Base-by-base conservation (phyloP, 208 protist species). In the Plasmodiophora brassicae region DNA sequence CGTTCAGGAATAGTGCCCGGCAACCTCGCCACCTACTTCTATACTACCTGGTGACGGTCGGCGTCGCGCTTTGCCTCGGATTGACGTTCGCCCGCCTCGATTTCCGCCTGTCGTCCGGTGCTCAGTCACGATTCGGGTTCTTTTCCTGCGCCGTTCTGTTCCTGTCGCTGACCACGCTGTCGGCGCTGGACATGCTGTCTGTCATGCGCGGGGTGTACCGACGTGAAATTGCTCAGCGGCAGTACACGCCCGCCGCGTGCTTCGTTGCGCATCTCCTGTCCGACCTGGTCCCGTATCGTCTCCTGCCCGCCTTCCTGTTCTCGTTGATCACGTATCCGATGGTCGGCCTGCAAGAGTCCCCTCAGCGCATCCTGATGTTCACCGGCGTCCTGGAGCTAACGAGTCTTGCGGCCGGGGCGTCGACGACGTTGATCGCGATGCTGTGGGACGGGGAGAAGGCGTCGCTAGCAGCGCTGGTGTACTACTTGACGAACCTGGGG, bases 1-100 rank as follows among this genome's bases (percentile, higher is more conserved):
- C 65, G n/a, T 78, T 78, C 65, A n/a, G 65, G 32, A 78, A 78
- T 78, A 44, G 32, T n/a, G 65, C 65, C 41, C 65, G 65, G 5
- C 5, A n/a, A 8, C 20, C 65, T 36, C 5, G 41, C 20, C 65
- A 78, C n/a, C 41, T 78, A 38, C 5, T 32, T 5, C 65, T 78
- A 8, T 78, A 38, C n/a, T 78, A 78, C n/a, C 32, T 78, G 14
- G n/a, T 78, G 32, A 78, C 65, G 5, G n/a, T 78, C 20, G 65
- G 10, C 5, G 65, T 78, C 32, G 65, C 65, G 10, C 65, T 78
- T 8, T 5, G 10, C n/a, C 65, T 78, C 14, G 65, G 65, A 38
- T 5, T 78, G 65, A 36, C 65, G 65, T 78, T 78, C n/a, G 10
- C 41, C 5, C 5, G 41, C n/a, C 65, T 78, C 14, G n/a, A 32